Base-by-base conservation (phyloP, 1,139 yeast species). In the Suhomyces anneliseae region DNA sequence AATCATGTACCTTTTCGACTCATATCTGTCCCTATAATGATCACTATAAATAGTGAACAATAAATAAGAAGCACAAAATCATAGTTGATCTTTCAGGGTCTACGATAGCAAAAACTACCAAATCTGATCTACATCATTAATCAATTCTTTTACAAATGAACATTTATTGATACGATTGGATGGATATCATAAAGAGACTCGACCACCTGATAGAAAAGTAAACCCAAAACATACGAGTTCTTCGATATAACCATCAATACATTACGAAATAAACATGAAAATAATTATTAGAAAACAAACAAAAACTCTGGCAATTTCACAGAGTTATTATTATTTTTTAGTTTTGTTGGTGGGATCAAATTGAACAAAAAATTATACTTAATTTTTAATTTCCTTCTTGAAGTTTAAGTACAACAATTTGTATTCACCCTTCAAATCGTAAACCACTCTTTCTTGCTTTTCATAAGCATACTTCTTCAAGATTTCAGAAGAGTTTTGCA, bases 361-460 rank as follows among this genome's bases (percentile, higher is more conserved):
- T 19, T 4, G 24, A 19, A 19, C 24, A 19, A 19, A 6, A 19
- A 19, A 19, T 19, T 19, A 2, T 19, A 19, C 24, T 19, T 4
- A 19, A 1, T 19, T 19, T 19, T 19, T 19, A 4, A 19, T 19
- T 19, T 19, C 24, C 6, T 19, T 19, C 27, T 68, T 72, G 56
- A 72, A 79, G 58, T 74, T 72, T 59, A 75, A 68, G 61, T 79
- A 79, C 55, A 79, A 67, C 56, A 79, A 69, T 46, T 66, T 69
- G 61, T 78, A 77, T 48, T 72, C 73, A 50, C 71, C 69, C 52
- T 68, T 70, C 64, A 90, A 72, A 62, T 89, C 96, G 66, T 88
- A 87, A 48, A 83, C 67, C 42, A 85, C 83, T 61, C 79, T 78
- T 62, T 90, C 96, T 45, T 78, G 74, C 59, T 84, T 82, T 51